phyloP scores from a whole-genome alignment of 495 filamentous ascomycete genomes.

The Penicillium bovifimosum region DNA sequence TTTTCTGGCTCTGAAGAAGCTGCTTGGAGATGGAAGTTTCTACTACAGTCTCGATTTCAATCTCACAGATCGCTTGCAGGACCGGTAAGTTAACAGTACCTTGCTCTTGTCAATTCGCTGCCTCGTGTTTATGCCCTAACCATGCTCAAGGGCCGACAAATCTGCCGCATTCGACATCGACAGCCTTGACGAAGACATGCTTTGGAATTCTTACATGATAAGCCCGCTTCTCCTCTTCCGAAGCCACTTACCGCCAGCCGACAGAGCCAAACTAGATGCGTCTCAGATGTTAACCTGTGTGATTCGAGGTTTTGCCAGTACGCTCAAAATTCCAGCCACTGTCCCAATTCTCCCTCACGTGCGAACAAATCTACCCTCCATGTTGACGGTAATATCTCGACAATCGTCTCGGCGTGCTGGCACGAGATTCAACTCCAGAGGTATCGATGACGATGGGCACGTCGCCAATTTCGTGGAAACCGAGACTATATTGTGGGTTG shows the following conservation, averaged over 20 bases:
- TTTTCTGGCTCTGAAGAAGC: slow-evolving; percentile 81
- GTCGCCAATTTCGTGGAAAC: slow-evolving; percentile 89
- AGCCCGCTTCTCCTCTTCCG: slow-evolving; percentile 84
- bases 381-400: slow-evolving; percentile 83
- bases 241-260: slow-evolving; percentile 64
- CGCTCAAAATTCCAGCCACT: slow-evolving; percentile 71
- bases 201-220: slow-evolving; percentile 99
- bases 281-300: slow-evolving; percentile 89
- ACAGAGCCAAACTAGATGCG: slow-evolving; percentile 69
- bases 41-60: slow-evolving; percentile 98
- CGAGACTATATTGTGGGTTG: slow-evolving; percentile 65
- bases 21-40: slow-evolving; percentile 90
- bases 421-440: slow-evolving; percentile 91
- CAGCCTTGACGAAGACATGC: slow-evolving; percentile 78
- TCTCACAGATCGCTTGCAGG: slow-evolving; percentile 86
- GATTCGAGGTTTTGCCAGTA: slow-evolving; percentile 86
- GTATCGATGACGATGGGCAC: slow-evolving; percentile 95
- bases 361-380: slow-evolving; percentile 67
- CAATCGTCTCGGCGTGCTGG: slow-evolving; percentile 88
- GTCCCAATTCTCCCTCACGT: slow-evolving; percentile 43
- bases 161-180: slow-evolving; percentile 68
- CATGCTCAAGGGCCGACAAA: slow-evolving; percentile 37
- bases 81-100: slow-evolving; percentile 54
- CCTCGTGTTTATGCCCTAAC: slow-evolving; percentile 36
- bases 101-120: background rate